phyloP scores from a whole-genome alignment of 768 basidiomycete species.

The Collybia mongolica region DNA sequence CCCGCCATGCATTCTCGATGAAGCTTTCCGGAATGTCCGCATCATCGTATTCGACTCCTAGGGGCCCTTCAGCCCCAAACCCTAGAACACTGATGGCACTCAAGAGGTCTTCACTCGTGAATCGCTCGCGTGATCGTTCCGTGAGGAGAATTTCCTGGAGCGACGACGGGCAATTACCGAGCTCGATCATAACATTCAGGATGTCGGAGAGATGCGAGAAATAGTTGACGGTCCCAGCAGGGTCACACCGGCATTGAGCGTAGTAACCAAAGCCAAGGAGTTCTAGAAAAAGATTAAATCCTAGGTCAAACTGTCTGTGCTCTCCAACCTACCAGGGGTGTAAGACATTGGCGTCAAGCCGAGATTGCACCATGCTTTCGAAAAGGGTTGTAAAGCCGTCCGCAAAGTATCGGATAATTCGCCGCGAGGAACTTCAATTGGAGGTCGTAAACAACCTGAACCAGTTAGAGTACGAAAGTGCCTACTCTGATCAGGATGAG shows the following conservation, averaged over 20 bases:
- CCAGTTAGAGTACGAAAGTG: not conserved
- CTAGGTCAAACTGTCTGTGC: too few relatives aligned
- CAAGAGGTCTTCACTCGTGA: constrained; percentile 53
- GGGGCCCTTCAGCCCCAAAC: constrained; percentile 58
- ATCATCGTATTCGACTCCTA: constrained; percentile 68
- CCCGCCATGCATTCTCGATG: constrained; percentile 69
- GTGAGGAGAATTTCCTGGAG: constrained; percentile 58
- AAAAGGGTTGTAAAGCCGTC: constrained; percentile 32
- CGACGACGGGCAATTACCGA: constrained; percentile 42
- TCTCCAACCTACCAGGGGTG: constrained; percentile 49
- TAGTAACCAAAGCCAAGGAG: constrained; percentile 76
- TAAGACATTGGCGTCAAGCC: constrained; percentile 70
- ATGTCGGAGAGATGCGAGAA: constrained; percentile 59
- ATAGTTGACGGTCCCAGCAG: constrained; percentile 57
- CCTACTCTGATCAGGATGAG: constrained; percentile 77
- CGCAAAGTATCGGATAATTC: constrained; percentile 41
- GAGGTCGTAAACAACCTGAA: constrained; percentile 3
- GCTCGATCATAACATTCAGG: constrained; percentile 45
- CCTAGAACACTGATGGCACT: constrained; percentile 54
- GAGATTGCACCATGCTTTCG: constrained; percentile 44
- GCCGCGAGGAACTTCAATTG: constrained; percentile 49
- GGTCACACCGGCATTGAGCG: constrained; percentile 82
- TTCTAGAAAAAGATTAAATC: constrained; percentile 37
- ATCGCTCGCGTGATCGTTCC: constrained; percentile 66
- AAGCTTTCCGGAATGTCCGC: constrained; percentile 66